Conservation (phyloP, 108 stramenopile species). For the Cyclotella baltica region DNA sequence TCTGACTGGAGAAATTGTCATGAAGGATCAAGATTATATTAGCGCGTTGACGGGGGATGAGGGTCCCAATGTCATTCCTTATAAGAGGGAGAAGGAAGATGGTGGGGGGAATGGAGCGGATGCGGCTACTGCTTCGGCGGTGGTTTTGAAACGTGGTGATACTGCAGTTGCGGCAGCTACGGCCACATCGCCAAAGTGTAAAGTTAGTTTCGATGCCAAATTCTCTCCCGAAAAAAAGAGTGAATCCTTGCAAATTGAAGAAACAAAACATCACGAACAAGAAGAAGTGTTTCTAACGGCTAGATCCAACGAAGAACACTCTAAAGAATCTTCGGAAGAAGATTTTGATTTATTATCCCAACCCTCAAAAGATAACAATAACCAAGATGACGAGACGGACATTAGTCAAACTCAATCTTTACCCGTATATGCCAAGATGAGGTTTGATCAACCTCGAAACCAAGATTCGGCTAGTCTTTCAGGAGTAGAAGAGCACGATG, state of each 20-base stretch:
- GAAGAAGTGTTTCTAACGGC: background rate
- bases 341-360: constrained; percentile 2
- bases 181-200: background rate
- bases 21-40: constrained; percentile 43
- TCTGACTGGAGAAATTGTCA: constrained; percentile 38
- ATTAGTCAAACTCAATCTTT: constrained; percentile 9
- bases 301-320: background rate
- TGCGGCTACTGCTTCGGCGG: constrained; percentile 14
- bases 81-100: background rate
- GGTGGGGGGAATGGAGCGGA: background rate
- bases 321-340: background rate
- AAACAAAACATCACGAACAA: background rate
- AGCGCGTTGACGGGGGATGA: constrained; percentile 46
- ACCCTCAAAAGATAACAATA: background rate
- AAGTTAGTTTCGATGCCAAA: constrained; percentile 13
- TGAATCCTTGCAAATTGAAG: background rate
- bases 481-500: background rate
- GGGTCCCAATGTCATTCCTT: background rate
- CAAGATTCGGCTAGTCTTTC: too few species aligned
- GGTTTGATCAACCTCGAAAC: too few species aligned
- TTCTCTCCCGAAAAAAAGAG: background rate
- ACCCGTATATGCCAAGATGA: background rate
- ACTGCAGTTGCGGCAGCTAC: background rate
- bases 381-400: background rate
- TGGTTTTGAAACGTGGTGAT: background rate